These are phyloP conservation scores for Solanum hybrid DNA, from an alignment of 305 asterid species.

Conservation along the genomic window DNA sequence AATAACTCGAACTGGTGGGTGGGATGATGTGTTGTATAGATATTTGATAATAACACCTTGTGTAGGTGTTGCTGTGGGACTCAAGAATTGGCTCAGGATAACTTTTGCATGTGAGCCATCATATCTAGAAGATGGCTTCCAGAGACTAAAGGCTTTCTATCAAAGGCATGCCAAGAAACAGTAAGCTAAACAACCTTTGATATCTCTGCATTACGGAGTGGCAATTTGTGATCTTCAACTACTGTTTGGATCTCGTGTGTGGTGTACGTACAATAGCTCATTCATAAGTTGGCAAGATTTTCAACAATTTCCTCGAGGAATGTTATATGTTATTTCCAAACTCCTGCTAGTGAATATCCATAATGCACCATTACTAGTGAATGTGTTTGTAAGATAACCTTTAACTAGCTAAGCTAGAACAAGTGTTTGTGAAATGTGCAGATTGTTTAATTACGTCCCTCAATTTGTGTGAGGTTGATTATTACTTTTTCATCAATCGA, in stretches of 20 bases:
- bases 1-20: too few relatives aligned
- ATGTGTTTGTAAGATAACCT: background rate
- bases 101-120: slow-evolving; percentile 25
- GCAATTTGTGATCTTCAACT: background rate
- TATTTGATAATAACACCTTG: too few relatives aligned
- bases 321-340: background rate
- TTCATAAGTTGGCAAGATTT: background rate
- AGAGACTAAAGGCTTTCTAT: slow-evolving; percentile 23
- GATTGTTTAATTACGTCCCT: background rate
- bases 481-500: too few relatives aligned
- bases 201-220: background rate
- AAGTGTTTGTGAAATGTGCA: background rate
- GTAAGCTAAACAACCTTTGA: background rate
- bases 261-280: background rate
- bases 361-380: background rate
- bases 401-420: too few relatives aligned
- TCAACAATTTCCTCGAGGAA: background rate
- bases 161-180: slow-evolving; percentile 27
- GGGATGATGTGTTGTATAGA: too few relatives aligned
- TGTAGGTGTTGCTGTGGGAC: slow-evolving; percentile 25
- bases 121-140: slow-evolving; percentile 24
- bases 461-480: too few relatives aligned
- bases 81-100: slow-evolving; percentile 34
- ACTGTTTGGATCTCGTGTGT: background rate
- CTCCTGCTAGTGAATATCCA: background rate